Base-by-base conservation (phyloP, 2,329 filamentous ascomycete species). In the Pestalotiopsis sp. region DNA sequence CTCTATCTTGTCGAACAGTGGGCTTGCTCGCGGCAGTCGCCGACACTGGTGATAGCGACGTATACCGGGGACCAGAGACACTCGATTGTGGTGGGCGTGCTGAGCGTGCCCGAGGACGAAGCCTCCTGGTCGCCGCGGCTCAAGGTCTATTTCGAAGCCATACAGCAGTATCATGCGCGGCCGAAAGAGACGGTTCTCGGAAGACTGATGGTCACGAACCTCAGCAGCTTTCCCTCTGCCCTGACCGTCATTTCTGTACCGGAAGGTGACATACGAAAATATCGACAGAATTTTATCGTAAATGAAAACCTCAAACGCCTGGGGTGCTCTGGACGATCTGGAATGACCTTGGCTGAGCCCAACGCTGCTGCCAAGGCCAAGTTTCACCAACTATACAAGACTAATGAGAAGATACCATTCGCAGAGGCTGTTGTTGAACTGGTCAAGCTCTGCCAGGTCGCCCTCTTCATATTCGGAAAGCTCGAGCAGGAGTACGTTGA, bases 1-100 rank as follows among this genome's bases (percentile, higher is more conserved):
- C 86, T 95, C 71, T 98, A 98, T 80, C 83, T 98, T 17, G 94
- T 98, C 72, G 96, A 98, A 80, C 96, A 99, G 85, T 99, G 96
- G 96, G 94, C 94, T 5, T 98, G 95, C 80, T 98, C 95, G 13
- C 90, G 96, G 66, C 88, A 90, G 68, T 94, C 97, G 71, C 95
- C 95, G 0, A 98, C 95, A 17, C 93, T 97, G 72, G 89, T 97
- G 64, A 97, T 98, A 72, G 93, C 92, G 57, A 97, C 95, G 3
- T 98, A 96, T 77, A 98, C 95, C 0, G 96, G 95, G 67, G 94
- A 98, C 75, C 86, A 89, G 41, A 90, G 90, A 41, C 92, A 97
- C 78, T 88, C 86, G 0, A 90, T 97, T n/a, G 82, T 92, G 9
- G 94, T 94, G 4, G 91, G 92, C 3, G 91, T 98, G 11, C 83